Evolutionary conservation across 2,329 filamentous ascomycete species (phyloP).

Genomic region (Botrytis cinerea): DNA sequence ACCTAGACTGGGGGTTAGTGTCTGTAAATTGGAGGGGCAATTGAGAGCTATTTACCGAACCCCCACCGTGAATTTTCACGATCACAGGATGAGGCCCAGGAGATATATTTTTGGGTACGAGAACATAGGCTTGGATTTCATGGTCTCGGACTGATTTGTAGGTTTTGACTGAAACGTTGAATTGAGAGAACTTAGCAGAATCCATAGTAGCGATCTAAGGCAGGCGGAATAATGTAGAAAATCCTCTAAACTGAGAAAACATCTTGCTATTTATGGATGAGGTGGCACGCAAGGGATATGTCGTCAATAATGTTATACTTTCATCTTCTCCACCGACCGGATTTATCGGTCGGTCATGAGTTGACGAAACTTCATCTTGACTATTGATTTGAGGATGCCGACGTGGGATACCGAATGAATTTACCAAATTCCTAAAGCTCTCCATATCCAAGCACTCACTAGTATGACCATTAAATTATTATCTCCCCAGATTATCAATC

Average conservation of each 20-base stretch:
- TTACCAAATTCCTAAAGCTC: neutral
- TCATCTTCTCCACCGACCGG: neutral
- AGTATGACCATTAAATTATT: neutral
- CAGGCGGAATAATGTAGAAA: neutral
- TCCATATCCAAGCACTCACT: neutral
- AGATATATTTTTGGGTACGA: neutral
- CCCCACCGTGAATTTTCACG: neutral
- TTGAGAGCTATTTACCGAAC: neutral
- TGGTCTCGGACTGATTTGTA: neutral
- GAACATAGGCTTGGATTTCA: neutral
- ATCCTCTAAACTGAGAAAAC: too few species aligned
- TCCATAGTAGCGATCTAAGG: neutral
- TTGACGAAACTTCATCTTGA: neutral
- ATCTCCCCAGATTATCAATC: neutral
- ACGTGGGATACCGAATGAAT: neutral
- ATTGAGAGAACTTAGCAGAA: conserved; percentile 2
- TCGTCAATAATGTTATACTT: neutral
- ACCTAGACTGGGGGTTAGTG: neutral
- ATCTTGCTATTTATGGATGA: neutral
- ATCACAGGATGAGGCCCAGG: neutral
- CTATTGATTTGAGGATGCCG: neutral
- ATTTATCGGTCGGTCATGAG: neutral
- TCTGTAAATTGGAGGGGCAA: neutral
- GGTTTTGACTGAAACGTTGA: neutral
- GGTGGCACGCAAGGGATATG: neutral